These are phyloP conservation scores for Exophiala aquamarina DNA, from an alignment of 2,329 filamentous ascomycete species.

Conservation along the genomic window DNA sequence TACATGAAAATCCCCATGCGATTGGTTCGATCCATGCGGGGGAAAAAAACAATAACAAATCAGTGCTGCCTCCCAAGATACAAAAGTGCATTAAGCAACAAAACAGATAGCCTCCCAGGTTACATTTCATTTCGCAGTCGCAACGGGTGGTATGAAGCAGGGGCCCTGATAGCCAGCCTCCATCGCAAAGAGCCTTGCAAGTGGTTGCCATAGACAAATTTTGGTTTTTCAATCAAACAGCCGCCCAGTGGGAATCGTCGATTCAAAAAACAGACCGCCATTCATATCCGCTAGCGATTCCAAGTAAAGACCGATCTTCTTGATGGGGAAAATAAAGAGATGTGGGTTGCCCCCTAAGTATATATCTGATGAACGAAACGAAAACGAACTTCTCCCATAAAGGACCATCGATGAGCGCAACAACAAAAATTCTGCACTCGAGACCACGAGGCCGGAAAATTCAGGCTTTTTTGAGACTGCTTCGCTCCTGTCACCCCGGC, in stretches of 20 bases:
- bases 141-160: slow-evolving; percentile 11
- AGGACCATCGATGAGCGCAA: no score
- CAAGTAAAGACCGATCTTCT: slow-evolving; percentile 22
- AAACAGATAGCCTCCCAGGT: slow-evolving; percentile 25
- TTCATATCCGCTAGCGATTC: slow-evolving; percentile 17
- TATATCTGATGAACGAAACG: slow-evolving; percentile 24
- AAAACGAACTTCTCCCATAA: background rate
- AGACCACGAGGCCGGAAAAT: no score
- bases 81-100: slow-evolving; percentile 11
- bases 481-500: no score
- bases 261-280: slow-evolving; percentile 18
- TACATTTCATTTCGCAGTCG: slow-evolving; percentile 20
- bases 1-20: slow-evolving; percentile 11
- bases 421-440: background rate
- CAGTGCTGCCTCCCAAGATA: slow-evolving; percentile 19
- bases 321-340: slow-evolving; percentile 24
- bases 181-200: slow-evolving; percentile 11
- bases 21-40: background rate
- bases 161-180: slow-evolving; percentile 23
- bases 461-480: no score
- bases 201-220: slow-evolving; percentile 7
- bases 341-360: slow-evolving; percentile 28
- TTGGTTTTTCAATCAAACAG: slow-evolving; percentile 25
- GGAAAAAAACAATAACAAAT: slow-evolving; percentile 8
- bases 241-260: slow-evolving; percentile 23